phyloP scores from a whole-genome alignment of 2,329 filamentous ascomycete genomes.

The Trichoderma breve region DNA sequence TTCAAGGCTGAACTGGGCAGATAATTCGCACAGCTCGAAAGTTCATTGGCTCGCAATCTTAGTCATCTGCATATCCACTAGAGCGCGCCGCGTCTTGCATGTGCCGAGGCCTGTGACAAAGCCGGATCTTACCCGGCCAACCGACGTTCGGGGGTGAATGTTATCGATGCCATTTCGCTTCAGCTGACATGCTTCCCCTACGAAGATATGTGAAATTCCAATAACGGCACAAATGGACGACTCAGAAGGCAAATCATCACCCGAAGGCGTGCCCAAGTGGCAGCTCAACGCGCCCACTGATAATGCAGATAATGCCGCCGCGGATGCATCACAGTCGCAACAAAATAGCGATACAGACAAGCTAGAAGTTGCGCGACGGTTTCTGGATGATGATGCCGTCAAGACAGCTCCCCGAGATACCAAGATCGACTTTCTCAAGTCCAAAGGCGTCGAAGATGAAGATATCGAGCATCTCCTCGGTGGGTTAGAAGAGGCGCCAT shows the following conservation, averaged over 20 bases:
- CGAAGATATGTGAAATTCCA: not conserved
- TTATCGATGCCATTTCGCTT: not conserved
- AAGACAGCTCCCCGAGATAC: slow-evolving; percentile 65
- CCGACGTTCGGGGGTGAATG: slow-evolving; percentile 3
- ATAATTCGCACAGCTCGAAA: not conserved
- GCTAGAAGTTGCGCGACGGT: slow-evolving; percentile 67
- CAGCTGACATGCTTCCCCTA: slow-evolving; percentile 3
- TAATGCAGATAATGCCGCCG: not conserved
- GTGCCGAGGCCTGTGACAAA: slow-evolving; percentile 20
- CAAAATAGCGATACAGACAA: slow-evolving; percentile 27
- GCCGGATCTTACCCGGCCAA: slow-evolving; percentile 22
- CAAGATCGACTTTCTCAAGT: slow-evolving; percentile 73
- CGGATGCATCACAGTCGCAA: slow-evolving; percentile 24
- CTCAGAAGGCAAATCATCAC: slow-evolving; percentile 29
- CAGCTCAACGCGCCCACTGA: slow-evolving; percentile 28
- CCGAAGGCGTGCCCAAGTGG: slow-evolving; percentile 33
- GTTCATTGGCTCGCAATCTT: not conserved
- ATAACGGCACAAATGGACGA: slow-evolving; percentile 32
- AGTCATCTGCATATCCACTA: not conserved
- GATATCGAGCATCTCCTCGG: slow-evolving; percentile 68
- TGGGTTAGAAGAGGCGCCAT: slow-evolving; percentile 21
- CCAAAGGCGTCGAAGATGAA: slow-evolving; percentile 67
- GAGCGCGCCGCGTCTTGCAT: slow-evolving; percentile 3
- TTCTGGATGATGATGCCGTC: slow-evolving; percentile 73
- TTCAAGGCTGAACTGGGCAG: not conserved